phyloP scores from a whole-genome alignment of 108 stramenopile species.

The Cyclotella choctawhatcheeana region DNA sequence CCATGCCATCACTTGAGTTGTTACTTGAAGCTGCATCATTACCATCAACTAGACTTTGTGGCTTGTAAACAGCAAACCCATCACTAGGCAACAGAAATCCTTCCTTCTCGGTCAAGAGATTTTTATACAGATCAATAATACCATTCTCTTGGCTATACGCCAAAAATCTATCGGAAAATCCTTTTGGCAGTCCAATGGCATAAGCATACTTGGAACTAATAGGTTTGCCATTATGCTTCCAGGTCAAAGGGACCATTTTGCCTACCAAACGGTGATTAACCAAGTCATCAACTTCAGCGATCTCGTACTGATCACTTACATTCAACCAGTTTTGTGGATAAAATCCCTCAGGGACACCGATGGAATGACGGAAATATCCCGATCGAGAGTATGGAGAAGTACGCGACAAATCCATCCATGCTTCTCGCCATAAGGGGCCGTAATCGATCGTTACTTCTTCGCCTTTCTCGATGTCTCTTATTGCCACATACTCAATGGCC shows the following conservation, averaged over 20 bases:
- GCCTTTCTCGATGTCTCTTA: conserved; percentile 58
- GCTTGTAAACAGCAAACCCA: conserved; percentile 41
- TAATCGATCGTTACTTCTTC: conserved; percentile 83
- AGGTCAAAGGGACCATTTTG: conserved; percentile 38
- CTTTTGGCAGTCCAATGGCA: conserved; percentile 41
- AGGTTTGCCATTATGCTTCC: conserved; percentile 51
- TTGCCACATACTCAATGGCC: conserved; percentile 71
- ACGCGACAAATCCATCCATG: conserved; percentile 63
- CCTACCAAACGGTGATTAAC: conserved; percentile 40
- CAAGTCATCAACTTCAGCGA: conserved; percentile 49
- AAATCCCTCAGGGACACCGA: conserved; percentile 45
- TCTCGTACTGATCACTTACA: conserved; percentile 46
- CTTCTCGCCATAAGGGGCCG: conserved; percentile 68
- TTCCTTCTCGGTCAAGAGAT: conserved; percentile 39
- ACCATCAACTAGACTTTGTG: conserved; percentile 4
- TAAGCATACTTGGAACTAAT: conserved; percentile 52
- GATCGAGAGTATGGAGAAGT: conserved; percentile 38
- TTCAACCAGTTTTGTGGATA: conserved; percentile 50
- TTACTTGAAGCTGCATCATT: conserved; percentile 8
- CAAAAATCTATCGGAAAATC: conserved; percentile 48
- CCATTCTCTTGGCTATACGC: conserved; percentile 36
- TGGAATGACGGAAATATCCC: conserved; percentile 50
- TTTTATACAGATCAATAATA: conserved; percentile 43
- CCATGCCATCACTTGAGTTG: conserved; percentile 14
- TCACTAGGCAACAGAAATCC: conserved; percentile 45